phyloP scores from a whole-genome alignment of 768 basidiomycete genomes.

The Trametes elegans region DNA sequence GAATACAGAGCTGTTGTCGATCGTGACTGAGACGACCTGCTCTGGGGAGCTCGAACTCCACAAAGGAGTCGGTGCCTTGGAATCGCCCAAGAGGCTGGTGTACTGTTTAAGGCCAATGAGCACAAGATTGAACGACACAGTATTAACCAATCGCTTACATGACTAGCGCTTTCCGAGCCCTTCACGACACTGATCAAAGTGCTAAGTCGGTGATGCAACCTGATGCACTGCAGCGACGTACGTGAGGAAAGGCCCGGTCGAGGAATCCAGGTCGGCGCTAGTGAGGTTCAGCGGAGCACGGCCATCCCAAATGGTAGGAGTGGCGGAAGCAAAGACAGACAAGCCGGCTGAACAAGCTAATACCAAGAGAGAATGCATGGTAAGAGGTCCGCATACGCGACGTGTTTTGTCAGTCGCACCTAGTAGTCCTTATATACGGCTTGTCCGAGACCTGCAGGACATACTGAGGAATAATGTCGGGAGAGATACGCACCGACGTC shows the following conservation, averaged over 20 bases:
- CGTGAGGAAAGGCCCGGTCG: constrained; percentile 54
- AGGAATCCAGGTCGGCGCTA: constrained; percentile 42
- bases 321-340: constrained; percentile 21
- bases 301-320: constrained; percentile 49
- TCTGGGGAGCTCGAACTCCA: constrained; percentile 45
- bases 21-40: constrained; percentile 49
- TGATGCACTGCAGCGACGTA: constrained; percentile 30
- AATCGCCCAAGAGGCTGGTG: constrained; percentile 39
- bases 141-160: constrained; percentile 35
- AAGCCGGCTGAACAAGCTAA: neutral
- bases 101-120: constrained; percentile 35
- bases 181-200: constrained; percentile 47
- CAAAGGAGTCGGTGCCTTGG: constrained; percentile 45
- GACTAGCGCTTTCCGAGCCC: constrained; percentile 48
- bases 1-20: constrained; percentile 60
- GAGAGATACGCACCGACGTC: neutral
- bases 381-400: neutral
- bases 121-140: neutral
- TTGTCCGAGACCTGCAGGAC: neutral
- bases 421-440: neutral
- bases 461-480: constrained; percentile 2
- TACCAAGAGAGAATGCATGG: neutral
- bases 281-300: constrained; percentile 47
- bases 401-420: neutral
- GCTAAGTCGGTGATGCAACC: neutral